Evolutionary conservation across 768 basidiomycete genomes (phyloP).

Genomic region (Rhizopogon vesiculosus): DNA sequence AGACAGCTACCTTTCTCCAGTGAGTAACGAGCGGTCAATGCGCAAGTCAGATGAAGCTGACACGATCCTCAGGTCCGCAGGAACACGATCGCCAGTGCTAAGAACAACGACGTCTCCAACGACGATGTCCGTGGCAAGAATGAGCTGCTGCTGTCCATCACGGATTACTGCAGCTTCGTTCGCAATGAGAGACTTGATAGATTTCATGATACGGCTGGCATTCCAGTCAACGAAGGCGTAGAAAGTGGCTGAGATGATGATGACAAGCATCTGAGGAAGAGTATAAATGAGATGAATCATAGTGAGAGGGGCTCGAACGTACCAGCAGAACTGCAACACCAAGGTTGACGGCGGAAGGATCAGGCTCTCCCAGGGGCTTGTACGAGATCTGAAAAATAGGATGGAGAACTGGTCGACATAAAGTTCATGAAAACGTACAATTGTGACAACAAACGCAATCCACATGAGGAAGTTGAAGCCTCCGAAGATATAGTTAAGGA

Average conservation of each 20-base stretch:
- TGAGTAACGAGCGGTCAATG: constrained; percentile 50
- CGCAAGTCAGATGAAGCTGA: constrained; percentile 46
- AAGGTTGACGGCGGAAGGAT: constrained; percentile 39
- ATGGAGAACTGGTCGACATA: background rate
- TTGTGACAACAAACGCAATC: constrained; percentile 46
- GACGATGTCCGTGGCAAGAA: constrained; percentile 51
- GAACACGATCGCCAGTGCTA: constrained; percentile 51
- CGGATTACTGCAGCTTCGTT: constrained; percentile 53
- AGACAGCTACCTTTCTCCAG: constrained; percentile 37
- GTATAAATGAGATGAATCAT: constrained; percentile 6
- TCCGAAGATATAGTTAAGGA: constrained; percentile 49
- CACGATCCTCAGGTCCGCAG: constrained; percentile 55
- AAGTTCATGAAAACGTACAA: constrained; percentile 24
- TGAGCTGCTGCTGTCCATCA: constrained; percentile 41
- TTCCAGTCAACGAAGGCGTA: constrained; percentile 50
- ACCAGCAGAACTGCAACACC: constrained; percentile 49
- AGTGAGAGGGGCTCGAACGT: constrained; percentile 14
- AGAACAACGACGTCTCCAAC: constrained; percentile 54
- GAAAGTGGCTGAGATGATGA: constrained; percentile 37
- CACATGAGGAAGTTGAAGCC: constrained; percentile 57
- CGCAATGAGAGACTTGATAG: constrained; percentile 55
- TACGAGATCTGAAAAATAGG: constrained; percentile 40
- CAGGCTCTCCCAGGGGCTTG: constrained; percentile 41
- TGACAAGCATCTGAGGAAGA: constrained; percentile 34
- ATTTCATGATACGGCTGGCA: constrained; percentile 46